These are phyloP conservation scores for Tetrahymena elliotti DNA, from an alignment of 73 alveolate genomes.

Conservation along the genomic window DNA sequence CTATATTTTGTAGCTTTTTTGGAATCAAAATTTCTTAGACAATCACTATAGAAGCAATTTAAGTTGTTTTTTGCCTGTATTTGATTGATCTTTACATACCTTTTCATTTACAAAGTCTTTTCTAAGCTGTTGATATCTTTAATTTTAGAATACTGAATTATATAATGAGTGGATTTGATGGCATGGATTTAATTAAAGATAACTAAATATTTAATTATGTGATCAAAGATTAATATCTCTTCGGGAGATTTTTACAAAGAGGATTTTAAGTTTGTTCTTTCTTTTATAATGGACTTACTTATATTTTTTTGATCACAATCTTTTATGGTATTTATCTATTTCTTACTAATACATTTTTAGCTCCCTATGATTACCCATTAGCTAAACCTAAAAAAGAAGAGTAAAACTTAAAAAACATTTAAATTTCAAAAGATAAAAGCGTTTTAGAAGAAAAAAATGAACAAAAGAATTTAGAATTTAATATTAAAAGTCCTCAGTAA, in stretches of 20 bases:
- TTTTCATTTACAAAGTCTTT: not conserved
- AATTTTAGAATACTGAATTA: not conserved
- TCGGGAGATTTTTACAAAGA: not conserved
- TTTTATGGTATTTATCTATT: not conserved
- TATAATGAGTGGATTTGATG: not conserved
- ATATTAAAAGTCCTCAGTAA: not conserved
- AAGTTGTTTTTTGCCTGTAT: not conserved
- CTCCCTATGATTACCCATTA: not conserved
- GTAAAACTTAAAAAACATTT: no score
- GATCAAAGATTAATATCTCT: not conserved
- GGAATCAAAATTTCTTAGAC: not conserved
- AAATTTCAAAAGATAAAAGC: not conserved
- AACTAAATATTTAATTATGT: not conserved
- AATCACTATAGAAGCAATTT: not conserved
- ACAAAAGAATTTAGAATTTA: not conserved
- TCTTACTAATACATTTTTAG: not conserved
- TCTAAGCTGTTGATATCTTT: not conserved
- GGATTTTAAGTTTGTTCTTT: not conserved
- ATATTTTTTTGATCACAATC: not conserved
- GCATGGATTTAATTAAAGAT: not conserved
- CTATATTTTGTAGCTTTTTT: not conserved
- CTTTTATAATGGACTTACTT: not conserved
- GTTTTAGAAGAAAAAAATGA: not conserved
- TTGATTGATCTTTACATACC: not conserved
- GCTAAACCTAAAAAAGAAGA: not conserved